Conservation (phyloP, 2,329 filamentous ascomycete species). For the Pseudocercospora fijiensis region DNA sequence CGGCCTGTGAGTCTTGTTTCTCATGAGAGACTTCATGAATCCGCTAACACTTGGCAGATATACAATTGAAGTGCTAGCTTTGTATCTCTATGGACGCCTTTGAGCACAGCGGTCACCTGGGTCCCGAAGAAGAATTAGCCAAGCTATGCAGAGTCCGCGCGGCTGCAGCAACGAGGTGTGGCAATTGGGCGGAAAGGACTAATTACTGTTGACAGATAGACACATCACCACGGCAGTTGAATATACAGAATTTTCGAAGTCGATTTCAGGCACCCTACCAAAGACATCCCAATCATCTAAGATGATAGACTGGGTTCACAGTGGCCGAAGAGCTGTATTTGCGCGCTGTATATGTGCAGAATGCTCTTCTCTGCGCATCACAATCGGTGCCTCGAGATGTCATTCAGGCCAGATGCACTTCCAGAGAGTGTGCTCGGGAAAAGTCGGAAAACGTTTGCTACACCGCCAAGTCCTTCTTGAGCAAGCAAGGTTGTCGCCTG, state of each 20-base stretch:
- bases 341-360: too few species aligned
- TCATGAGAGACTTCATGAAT: neutral
- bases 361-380: too few species aligned
- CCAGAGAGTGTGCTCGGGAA: too few species aligned
- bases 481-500: too few species aligned
- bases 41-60: neutral
- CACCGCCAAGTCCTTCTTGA: too few species aligned
- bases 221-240: neutral
- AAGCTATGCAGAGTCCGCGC: neutral
- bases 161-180: neutral
- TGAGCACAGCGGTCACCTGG: neutral
- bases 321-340: too few species aligned
- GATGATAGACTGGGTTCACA: too few species aligned
- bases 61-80: slow-evolving; percentile 3
- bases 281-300: too few species aligned
- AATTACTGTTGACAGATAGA: neutral
- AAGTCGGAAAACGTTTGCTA: too few species aligned
- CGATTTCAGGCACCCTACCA: neutral
- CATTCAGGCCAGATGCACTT: too few species aligned
- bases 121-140: neutral
- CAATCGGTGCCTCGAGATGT: too few species aligned
- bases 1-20: neutral
- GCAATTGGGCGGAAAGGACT: neutral
- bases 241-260: neutral
- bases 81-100: neutral